Conservation (phyloP, 805 yeast species). For the Candida glaebosa region DNA sequence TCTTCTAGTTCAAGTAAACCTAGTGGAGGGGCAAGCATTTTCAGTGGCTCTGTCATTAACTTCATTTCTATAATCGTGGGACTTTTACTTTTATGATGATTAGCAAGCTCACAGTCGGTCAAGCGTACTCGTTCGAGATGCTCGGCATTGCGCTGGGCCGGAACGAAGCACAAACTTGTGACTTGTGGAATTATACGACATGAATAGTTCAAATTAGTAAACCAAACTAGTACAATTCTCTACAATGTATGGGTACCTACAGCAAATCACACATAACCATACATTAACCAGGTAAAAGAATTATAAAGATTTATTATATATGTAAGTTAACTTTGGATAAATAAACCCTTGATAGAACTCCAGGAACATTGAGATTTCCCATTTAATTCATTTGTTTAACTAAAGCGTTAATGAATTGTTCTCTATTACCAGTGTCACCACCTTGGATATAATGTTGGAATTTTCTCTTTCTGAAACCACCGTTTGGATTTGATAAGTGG, state of each 20-base stretch:
- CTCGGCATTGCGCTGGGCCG: too few relatives aligned
- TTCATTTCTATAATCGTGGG: too few relatives aligned
- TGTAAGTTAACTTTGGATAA: background rate
- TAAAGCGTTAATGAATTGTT: conserved; percentile 90
- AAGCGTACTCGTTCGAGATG: too few relatives aligned
- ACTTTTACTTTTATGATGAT: too few relatives aligned
- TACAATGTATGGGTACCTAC: background rate
- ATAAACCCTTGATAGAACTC: conserved; percentile 2
- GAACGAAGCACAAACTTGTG: too few relatives aligned
- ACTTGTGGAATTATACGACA: too few relatives aligned
- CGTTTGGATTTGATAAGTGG: conserved; percentile 93
- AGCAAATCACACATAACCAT: background rate
- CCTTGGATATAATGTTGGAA: conserved; percentile 97
- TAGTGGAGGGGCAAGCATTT: too few relatives aligned
- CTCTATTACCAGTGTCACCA: conserved; percentile 99
- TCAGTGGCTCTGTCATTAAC: too few relatives aligned
- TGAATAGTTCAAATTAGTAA: too few relatives aligned
- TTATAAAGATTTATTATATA: conserved; percentile 2
- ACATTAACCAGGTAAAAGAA: conserved; percentile 1
- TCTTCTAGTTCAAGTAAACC: too few relatives aligned
- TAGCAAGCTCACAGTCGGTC: too few relatives aligned
- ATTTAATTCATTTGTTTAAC: conserved; percentile 88
- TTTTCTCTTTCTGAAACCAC: conserved; percentile 98
- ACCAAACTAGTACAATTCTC: too few relatives aligned
- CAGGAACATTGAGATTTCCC: background rate